Evolutionary conservation across 2,329 filamentous ascomycete species (phyloP).

Genomic region (Xylaria sp.): DNA sequence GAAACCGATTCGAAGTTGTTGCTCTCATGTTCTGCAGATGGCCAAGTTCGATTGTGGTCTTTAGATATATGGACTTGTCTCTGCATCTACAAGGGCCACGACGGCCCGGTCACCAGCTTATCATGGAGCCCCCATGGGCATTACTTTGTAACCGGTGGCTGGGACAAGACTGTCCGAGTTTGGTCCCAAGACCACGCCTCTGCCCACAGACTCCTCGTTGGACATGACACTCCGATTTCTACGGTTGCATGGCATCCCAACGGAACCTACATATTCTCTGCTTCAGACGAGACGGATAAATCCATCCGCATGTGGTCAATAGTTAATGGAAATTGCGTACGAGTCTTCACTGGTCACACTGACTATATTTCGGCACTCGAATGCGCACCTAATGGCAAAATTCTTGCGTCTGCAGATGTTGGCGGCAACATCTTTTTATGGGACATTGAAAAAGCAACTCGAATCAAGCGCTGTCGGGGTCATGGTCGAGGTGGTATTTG

Average conservation of each 20-base stretch:
- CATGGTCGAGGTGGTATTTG: slow-evolving; percentile 94
- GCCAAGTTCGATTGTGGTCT: slow-evolving; percentile 91
- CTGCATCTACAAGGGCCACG: slow-evolving; percentile 93
- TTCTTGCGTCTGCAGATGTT: slow-evolving; percentile 89
- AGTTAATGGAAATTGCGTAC: slow-evolving; percentile 85
- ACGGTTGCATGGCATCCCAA: slow-evolving; percentile 95
- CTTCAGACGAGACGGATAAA: slow-evolving; percentile 84
- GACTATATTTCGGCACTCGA: slow-evolving; percentile 87
- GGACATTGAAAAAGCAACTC: slow-evolving; percentile 87
- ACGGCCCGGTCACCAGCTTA: slow-evolving; percentile 87
- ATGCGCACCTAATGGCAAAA: slow-evolving; percentile 87
- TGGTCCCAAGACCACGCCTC: slow-evolving; percentile 96
- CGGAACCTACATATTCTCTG: slow-evolving; percentile 91
- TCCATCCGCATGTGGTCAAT: slow-evolving; percentile 98
- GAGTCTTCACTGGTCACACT: slow-evolving; percentile 90
- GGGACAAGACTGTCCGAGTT: slow-evolving; percentile 88
- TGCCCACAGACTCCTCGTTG: slow-evolving; percentile 86
- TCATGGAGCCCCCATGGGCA: slow-evolving; percentile 93
- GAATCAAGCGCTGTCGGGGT: slow-evolving; percentile 91
- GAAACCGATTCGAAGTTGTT: slow-evolving; percentile 76
- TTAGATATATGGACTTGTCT: slow-evolving; percentile 91
- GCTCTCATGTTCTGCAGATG: slow-evolving; percentile 87
- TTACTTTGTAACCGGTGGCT: slow-evolving; percentile 89
- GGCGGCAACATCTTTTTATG: slow-evolving; percentile 92
- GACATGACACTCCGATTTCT: slow-evolving; percentile 94